Conservation (phyloP, 371 early-diverging fungal species). For the Mucor indicus region DNA sequence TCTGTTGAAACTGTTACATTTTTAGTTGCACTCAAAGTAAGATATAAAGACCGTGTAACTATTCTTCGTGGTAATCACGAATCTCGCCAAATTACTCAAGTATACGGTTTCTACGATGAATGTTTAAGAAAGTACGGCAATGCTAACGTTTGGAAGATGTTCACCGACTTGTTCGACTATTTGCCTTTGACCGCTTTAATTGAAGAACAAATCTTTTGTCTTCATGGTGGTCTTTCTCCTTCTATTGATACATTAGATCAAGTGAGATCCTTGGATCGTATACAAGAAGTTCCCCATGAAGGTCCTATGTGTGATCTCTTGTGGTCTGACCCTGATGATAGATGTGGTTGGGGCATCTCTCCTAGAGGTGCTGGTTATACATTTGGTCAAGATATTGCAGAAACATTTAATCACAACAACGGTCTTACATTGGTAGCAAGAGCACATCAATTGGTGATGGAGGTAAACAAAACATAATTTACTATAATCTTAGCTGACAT, state of each 20-base stretch:
- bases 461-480: constrained; percentile 16
- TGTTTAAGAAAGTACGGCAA: constrained; percentile 97
- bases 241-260: constrained; percentile 97
- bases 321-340: constrained; percentile 99
- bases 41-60: constrained; percentile 96
- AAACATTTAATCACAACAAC: constrained; percentile 97
- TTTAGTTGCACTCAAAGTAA: constrained; percentile 94
- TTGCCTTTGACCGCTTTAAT: constrained; percentile 95
- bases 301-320: constrained; percentile 98
- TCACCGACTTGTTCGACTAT: constrained; percentile 98
- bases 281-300: constrained; percentile 99
- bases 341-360: constrained; percentile 96
- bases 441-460: constrained; percentile 95
- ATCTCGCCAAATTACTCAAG: constrained; percentile 97
- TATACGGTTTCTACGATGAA: constrained; percentile 98
- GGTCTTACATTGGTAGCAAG: constrained; percentile 91
- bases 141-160: constrained; percentile 98
- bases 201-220: constrained; percentile 84
- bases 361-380: constrained; percentile 99
- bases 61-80: constrained; percentile 99
- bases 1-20: constrained; percentile 96
- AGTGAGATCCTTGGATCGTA: constrained; percentile 94
- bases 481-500: too few species aligned
- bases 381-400: constrained; percentile 96
- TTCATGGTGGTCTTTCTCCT: constrained; percentile 99